phyloP scores from a whole-genome alignment of 192 early-diverging fungal species.

The Coemansia reversa region DNA sequence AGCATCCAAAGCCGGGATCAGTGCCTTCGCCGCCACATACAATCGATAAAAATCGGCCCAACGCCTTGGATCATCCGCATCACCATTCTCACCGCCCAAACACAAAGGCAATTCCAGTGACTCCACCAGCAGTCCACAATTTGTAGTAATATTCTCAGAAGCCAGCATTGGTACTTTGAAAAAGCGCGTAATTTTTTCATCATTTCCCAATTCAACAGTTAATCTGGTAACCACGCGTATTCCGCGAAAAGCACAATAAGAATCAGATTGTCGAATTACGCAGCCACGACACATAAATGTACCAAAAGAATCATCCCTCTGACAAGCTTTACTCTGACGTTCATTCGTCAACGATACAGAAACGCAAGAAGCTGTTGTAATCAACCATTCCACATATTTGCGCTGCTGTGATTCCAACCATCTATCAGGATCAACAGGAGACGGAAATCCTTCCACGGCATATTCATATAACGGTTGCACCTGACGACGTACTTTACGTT shows the following conservation, averaged over 20 bases:
- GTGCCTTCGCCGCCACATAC: constrained; percentile 6
- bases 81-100: not conserved
- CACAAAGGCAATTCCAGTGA: not conserved
- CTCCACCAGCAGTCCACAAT: not conserved
- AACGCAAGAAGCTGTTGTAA: not conserved
- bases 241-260: constrained; percentile 11
- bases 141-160: not conserved
- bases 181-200: not conserved
- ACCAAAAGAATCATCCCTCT: not conserved
- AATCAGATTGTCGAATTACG: constrained; percentile 12
- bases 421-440: constrained; percentile 15
- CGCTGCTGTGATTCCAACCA: constrained; percentile 13
- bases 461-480: constrained; percentile 13
- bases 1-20: constrained; percentile 3
- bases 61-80: no score
- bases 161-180: constrained; percentile 15
- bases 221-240: constrained; percentile 14
- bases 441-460: constrained; percentile 16
- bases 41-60: constrained; percentile 22
- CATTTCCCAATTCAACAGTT: not conserved
- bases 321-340: not conserved
- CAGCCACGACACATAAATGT: constrained; percentile 23
- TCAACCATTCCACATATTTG: constrained; percentile 16
- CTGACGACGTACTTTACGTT: not conserved
- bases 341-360: constrained; percentile 1